Base-by-base conservation (phyloP, 2,329 filamentous ascomycete genomes). In the Tolypocladium amazonense region DNA sequence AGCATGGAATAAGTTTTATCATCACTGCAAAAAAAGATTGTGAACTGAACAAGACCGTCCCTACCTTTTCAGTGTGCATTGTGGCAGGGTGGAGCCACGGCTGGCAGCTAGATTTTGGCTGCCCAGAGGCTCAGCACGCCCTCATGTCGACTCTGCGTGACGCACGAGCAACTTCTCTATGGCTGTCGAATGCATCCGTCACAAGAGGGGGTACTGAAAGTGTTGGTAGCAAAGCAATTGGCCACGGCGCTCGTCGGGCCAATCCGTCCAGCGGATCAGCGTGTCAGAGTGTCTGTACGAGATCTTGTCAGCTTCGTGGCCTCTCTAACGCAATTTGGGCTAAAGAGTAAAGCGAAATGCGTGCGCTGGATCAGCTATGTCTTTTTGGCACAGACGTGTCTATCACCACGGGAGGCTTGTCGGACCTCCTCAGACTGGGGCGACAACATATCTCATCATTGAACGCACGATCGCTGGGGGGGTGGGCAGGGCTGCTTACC, bases 1-100 rank as follows among this genome's bases (percentile, higher is more conserved):
- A 89, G 87, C 87, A 89, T 88, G 84, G 85, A 88, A 86, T 80
- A 79, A 77, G 76, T 76, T 82, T 77, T 79, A 70, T 83, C 86
- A 90, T 90, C 87, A 89, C 76, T 52, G 57, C 52, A 61, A 76
- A 65, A 63, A 71, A 64, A 63, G 62, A 66, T 69, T 60, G 62
- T 56, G 64, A 57, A 62, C 38, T 61, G 64, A 68, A 45, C 59
- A 61, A 60, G 63, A 64, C 58, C 39, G 23, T 63, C 54, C 65
- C 69, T 67, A 73, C 72, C 70, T 59, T 59, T 58, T 37, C 25
- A 54, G 56, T 20, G 27, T 39, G 14, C 14, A 52, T 0, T 3
- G 27, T 5, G 3, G 11, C 25, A 18, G 27, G 20, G 27, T 27
- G 7, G 8, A n/a, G 27, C 47, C 45, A 30, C 45, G 18, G 7